These are phyloP conservation scores for Didymella pinodella DNA, from an alignment of 2,329 filamentous ascomycete species.

Conservation along the genomic window DNA sequence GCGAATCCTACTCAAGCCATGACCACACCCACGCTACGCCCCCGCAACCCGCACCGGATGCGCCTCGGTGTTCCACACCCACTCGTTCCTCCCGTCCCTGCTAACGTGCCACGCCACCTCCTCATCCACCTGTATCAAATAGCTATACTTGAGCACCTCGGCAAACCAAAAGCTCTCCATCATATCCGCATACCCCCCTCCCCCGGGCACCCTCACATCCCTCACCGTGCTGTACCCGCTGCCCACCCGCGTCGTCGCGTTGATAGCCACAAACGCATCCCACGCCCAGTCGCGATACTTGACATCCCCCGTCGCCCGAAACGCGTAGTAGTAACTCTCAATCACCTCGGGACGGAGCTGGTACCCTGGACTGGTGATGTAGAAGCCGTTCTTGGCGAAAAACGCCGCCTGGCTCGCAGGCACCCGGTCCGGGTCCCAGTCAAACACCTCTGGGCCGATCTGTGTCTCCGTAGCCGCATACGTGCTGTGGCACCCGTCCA, in stretches of 20 bases:
- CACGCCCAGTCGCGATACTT: slow-evolving; percentile 87
- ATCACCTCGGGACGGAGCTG: slow-evolving; percentile 81
- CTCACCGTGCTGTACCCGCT: slow-evolving; percentile 72
- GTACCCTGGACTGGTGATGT: slow-evolving; percentile 68
- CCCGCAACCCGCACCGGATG: slow-evolving; percentile 63
- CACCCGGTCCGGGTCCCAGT: slow-evolving; percentile 47
- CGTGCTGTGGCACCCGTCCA: slow-evolving; percentile 76
- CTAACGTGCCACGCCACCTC: slow-evolving; percentile 68
- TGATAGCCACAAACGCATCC: slow-evolving; percentile 76
- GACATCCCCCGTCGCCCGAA: slow-evolving; percentile 75
- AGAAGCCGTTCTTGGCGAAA: slow-evolving; percentile 75
- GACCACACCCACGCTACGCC: neutral
- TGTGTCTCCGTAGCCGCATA: slow-evolving; percentile 73
- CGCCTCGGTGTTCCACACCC: slow-evolving; percentile 71
- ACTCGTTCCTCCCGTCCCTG: slow-evolving; percentile 59
- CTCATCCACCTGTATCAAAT: slow-evolving; percentile 69
- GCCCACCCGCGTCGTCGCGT: slow-evolving; percentile 66
- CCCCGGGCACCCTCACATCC: slow-evolving; percentile 70
- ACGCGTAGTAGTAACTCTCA: slow-evolving; percentile 87
- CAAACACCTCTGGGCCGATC: slow-evolving; percentile 75
- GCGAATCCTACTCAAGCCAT: no score
- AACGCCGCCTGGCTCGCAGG: slow-evolving; percentile 60
- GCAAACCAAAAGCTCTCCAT: slow-evolving; percentile 91
- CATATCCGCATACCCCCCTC: slow-evolving; percentile 70
- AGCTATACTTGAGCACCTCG: slow-evolving; percentile 85